These are phyloP conservation scores for Naganishia friedmannii DNA, from an alignment of 768 basidiomycete species.

Conservation along the genomic window DNA sequence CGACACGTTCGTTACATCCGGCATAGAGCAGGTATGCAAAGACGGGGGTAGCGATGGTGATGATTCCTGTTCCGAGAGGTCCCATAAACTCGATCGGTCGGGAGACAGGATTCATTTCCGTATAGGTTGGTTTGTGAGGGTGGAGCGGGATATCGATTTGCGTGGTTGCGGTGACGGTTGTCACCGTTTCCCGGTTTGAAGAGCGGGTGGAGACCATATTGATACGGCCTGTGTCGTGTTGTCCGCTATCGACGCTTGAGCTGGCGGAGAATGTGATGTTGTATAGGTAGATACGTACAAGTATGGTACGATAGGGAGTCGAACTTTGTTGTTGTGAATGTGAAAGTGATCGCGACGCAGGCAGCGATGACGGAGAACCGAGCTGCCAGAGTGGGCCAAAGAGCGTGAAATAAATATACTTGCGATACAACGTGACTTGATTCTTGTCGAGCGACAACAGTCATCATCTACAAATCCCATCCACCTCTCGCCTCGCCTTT, in stretches of 20 bases:
- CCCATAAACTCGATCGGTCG: conserved; percentile 48
- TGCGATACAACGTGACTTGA: conserved; percentile 5
- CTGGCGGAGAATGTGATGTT: too few relatives aligned
- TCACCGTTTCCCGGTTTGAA: conserved; percentile 27
- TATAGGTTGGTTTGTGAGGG: conserved; percentile 44
- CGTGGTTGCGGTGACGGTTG: conserved; percentile 47
- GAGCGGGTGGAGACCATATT: conserved; percentile 14
- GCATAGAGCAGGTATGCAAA: conserved; percentile 47
- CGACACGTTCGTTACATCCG: conserved; percentile 47
- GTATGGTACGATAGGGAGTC: conserved; percentile 11
- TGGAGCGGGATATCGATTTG: conserved; percentile 45
- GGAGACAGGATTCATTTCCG: conserved; percentile 46
- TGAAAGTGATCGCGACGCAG: not conserved
- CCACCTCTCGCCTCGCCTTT: too few relatives aligned
- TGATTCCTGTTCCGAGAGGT: conserved; percentile 38
- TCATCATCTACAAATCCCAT: too few relatives aligned
- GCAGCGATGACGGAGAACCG: not conserved
- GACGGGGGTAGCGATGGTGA: conserved; percentile 43
- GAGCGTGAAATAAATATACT: too few relatives aligned
- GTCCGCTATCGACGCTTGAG: too few relatives aligned
- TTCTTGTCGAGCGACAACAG: too few relatives aligned
- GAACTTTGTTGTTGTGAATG: conserved; percentile 16
- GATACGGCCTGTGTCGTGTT: not conserved
- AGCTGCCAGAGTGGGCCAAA: too few relatives aligned
- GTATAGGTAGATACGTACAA: not conserved